phyloP scores from a whole-genome alignment of 495 filamentous ascomycete species.

The Penicillium pulvis region DNA sequence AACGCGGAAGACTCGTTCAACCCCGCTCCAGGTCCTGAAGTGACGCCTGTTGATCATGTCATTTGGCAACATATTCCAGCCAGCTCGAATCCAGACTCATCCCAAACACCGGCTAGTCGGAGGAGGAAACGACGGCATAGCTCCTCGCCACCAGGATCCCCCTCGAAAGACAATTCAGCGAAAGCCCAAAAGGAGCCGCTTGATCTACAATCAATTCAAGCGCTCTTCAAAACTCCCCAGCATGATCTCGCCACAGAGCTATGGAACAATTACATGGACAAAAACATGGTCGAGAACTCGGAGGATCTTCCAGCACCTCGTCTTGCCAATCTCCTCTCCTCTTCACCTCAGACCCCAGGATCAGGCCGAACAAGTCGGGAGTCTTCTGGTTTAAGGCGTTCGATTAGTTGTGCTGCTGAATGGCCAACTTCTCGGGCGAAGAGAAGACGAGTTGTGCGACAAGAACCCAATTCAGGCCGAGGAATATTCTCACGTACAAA shows the following conservation, averaged over 20 bases:
- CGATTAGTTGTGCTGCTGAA: constrained; percentile 71
- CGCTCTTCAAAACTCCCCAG: constrained; percentile 70
- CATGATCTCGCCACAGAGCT: constrained; percentile 81
- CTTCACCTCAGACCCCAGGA: constrained; percentile 65
- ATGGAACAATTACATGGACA: constrained; percentile 77
- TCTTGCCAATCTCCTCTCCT: constrained; percentile 68
- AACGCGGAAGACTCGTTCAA: constrained; percentile 62
- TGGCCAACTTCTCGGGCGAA: constrained; percentile 61
- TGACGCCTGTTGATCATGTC: constrained; percentile 71
- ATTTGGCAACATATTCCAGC: constrained; percentile 65
- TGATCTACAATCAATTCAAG: constrained; percentile 54
- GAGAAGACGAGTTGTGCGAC: constrained; percentile 40
- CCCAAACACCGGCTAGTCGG: constrained; percentile 52
- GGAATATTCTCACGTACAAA: constrained; percentile 50
- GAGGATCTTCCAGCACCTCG: constrained; percentile 47
- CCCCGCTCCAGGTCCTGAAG: constrained; percentile 38
- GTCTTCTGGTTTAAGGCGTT: constrained; percentile 60
- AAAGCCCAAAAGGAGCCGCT: constrained; percentile 44
- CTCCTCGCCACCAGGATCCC: constrained; percentile 78
- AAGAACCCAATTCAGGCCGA: constrained; percentile 34
- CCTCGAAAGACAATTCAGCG: constrained; percentile 53
- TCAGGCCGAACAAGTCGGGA: constrained; percentile 44
- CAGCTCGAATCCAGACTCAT: constrained; percentile 45
- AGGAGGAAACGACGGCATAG: constrained; percentile 74
- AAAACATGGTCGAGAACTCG: constrained; percentile 42